Evolutionary conservation across 2,329 filamentous ascomycete species (phyloP), one percentile per base, ranked within the genome.

Genomic region (Madurella mycetomatis): DNA sequence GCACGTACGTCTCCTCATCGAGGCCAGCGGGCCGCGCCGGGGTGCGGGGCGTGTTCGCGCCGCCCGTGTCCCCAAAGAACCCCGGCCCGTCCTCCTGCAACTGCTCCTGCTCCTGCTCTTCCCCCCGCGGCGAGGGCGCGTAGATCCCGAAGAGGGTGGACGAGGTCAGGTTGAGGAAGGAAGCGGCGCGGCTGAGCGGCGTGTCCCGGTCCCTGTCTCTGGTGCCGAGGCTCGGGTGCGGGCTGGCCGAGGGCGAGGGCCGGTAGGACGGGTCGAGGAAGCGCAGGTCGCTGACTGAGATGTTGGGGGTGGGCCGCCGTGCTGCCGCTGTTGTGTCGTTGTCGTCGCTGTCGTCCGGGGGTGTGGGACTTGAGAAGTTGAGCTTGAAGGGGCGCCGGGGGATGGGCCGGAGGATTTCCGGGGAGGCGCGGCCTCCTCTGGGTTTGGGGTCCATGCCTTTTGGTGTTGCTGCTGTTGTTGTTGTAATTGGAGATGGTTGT

Each of bases 91-190:
- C 70, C 58, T 85, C 84, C 60, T 83, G 82, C 55, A 66, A 60
- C 41, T 73, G 70, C 11, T 65, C 43, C 32, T 47, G 13, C 7
- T 41, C 43, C n/a, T 44, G 18, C 11, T 44, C 15, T 9, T 45
- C 25, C 25, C 11, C 41, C 43, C 30, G 40, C 42, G 19, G 37
- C 17, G 34, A 47, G 7, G 84, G 84, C 11, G 85, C 85, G 75
- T 95, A 99, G 65, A 99, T 99, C 51, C 94, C 92, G 62, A 87
- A 88, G 5, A 99, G 81, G 0, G 94, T 96, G 2, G 90, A 92
- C 9, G 88, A 86, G 4, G 90, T 96, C 56, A 99, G 79, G 68
- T 96, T 95, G 66, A 91, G 76, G 54, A 90, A 82, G 9, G 90
- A 96, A 60, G 87, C 84, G 19, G 86, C 88, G 55, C 89, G 84